Evolutionary conservation across 2,329 filamentous ascomycete genomes (phyloP), one percentile per base, ranked within the genome.

Genomic region (Xylaria sp.): DNA sequence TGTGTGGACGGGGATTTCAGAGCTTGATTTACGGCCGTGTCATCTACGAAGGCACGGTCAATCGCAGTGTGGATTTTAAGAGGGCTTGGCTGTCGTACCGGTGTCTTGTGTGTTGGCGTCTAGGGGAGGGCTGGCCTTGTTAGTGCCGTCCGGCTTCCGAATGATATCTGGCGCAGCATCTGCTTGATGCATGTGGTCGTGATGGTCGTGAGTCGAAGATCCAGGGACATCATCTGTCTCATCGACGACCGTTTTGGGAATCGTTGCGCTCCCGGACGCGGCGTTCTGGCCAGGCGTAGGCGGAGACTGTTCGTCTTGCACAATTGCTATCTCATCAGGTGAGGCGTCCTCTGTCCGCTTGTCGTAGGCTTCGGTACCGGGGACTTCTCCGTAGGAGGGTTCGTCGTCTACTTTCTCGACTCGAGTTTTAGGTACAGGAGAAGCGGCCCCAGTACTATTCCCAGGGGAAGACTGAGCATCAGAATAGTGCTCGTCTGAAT

Each of bases 401-500:
- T 86, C 83, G 72, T 87, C 82, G 75, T 88, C 85, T 66, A 89
- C 82, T 79, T 85, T 87, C 75, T 90, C 87, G 39, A 89, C 83
- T 62, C 86, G 80, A 27, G 86, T 88, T 69, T 82, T 84, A n/a
- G 87, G 88, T 62, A 89, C 85, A 21, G 87, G 85, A 14, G 86
- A 86, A 69, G 76, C 79, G 48, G 78, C 75, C 5, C 78, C 80
- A 8, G 80, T 82, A 76, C 79, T 86, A 47, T 72, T 71, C 11
- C 59, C 72, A 74, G 79, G 66, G 76, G 82, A 84, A 39, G 88
- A 89, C 63, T 86, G 86, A 39, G 89, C 89, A 77, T 92, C 89
- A 59, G 87, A 90, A 78, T 90, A 92, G 79, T 91, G 89, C 72
- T 92, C 89, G 54, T 91, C 89, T 32, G 88, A 90, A 70, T 91